Base-by-base conservation (phyloP, 139 green algal genomes). In the Asterochloris sp. region DNA sequence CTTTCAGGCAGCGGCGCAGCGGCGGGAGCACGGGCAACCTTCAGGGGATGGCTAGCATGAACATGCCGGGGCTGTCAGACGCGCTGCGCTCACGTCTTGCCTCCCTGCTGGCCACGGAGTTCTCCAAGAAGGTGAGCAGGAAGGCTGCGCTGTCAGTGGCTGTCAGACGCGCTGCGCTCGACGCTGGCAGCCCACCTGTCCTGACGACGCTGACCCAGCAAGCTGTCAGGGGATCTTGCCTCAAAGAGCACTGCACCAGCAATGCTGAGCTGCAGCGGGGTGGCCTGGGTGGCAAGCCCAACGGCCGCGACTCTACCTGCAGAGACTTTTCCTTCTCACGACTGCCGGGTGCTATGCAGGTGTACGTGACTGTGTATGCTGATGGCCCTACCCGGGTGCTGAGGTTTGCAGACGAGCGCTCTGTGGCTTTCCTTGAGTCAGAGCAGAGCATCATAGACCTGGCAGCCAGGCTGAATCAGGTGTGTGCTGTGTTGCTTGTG, bases 361-460 rank as follows among this genome's bases (percentile, higher is more conserved):
- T 97, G 75, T 94, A 96, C 74, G 91, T 97, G 38, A 91, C 84
- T 0, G 89, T 97, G 64, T 96, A 94, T 82, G 93, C 94, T 12
- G 94, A 98, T 77, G 94, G 94, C 12, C 93, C 94, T 21, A 98
- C 94, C 9, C 88, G 92, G n/a, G 91, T 97, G 78, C 89, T 98
- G 78, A 92, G 91, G 81, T 95, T 97, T 82, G 89, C 82, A 11
- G 94, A 98, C 78, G 88, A 90, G 29, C 91, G 89, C 38, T 87
- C 84, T 61, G 29, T 85, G 10, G 85, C 83, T 0, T 85, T 82
- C 12, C 47, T 86, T 74, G 91, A 94, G 76, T 85, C 91, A 21
- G 83, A 92, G 71, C 83, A 93, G 78, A 87, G 86, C 26, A 82
- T 95, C 19, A 77, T 92, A 16, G 92, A 94, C 76, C 83, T 95